These are phyloP conservation scores for Carex scoparia DNA, from an alignment of 176 grass and related monocot genomes.

Conservation along the genomic window DNA sequence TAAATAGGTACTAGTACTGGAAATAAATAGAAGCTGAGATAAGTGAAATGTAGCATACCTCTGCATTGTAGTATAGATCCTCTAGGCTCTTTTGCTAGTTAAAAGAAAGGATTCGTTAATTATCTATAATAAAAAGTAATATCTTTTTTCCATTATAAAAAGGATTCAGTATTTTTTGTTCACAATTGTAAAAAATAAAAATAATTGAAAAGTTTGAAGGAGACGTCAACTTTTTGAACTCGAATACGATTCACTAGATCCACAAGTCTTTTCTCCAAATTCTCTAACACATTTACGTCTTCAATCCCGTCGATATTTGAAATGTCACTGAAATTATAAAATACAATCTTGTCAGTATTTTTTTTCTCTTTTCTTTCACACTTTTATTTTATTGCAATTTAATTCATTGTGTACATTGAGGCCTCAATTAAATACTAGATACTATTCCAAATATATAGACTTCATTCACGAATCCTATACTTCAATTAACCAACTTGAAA, in stretches of 20 bases:
- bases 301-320: neutral
- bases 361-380: neutral
- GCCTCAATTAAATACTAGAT: neutral
- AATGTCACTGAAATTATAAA: conserved; percentile 15
- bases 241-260: neutral
- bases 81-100: neutral
- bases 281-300: neutral
- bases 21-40: neutral
- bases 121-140: neutral
- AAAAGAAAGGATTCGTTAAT: neutral
- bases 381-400: neutral
- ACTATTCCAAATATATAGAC: neutral
- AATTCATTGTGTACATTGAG: neutral
- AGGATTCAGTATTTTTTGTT: neutral
- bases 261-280: neutral
- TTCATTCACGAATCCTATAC: neutral
- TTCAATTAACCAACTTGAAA: neutral
- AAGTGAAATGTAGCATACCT: neutral
- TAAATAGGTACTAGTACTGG: neutral
- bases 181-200: neutral
- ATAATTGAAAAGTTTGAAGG: no score
- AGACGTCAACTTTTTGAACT: neutral
- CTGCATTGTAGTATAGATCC: neutral
- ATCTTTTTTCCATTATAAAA: neutral
- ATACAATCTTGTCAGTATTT: neutral